Evolutionary conservation across 768 basidiomycete genomes (phyloP), one percentile per base, ranked within the genome.

Genomic region (Pulveroboletus sp.): DNA sequence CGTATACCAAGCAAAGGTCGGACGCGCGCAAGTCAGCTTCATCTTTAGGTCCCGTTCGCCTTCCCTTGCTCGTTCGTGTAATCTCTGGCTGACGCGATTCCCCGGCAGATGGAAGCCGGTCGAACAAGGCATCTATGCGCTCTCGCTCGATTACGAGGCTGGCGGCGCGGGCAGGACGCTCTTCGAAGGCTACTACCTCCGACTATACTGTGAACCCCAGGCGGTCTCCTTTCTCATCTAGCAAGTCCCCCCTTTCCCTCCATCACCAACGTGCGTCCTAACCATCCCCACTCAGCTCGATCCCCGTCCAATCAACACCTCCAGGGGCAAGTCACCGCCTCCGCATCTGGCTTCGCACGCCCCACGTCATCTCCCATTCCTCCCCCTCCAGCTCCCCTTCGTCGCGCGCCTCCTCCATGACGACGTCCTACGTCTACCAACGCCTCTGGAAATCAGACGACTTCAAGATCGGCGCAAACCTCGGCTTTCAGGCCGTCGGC

Each of bases 141-240:
- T 83, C 53, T 76, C 80, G 6, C 61, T 86, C 55, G 83, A 82
- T 17, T 86, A 86, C 55, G 83, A 83, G 44, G 80, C 81, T 5
- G 76, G 75, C 41, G 84, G 85, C 1, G 78, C 80, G 0, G 83
- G 83, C 12, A 73, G 67, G 30, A 69, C 68, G 19, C 62, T 85
- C 11, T 74, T 86, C 47, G 77, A 80, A 14, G 74, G 82, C 50
- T 67, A 76, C 51, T 67, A 67, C n/a, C 61, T 86, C 36, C 69
- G 70, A 19, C 63, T 85, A 20, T 79, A 80, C 38, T 77, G 75
- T 32, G 78, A 83, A 42, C 81, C 82, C 14, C 71, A 73, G 41
- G 61, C 68, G 2, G 61, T 83, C 22, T 71, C 73, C 13, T 86
- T 85, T 63, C 62, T 81, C 24, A 79, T 86, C 50, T 85, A 83